Evolutionary conservation across 352 stramenopile genomes (phyloP).

Genomic region (Globisporangium rhizosaccharum): DNA sequence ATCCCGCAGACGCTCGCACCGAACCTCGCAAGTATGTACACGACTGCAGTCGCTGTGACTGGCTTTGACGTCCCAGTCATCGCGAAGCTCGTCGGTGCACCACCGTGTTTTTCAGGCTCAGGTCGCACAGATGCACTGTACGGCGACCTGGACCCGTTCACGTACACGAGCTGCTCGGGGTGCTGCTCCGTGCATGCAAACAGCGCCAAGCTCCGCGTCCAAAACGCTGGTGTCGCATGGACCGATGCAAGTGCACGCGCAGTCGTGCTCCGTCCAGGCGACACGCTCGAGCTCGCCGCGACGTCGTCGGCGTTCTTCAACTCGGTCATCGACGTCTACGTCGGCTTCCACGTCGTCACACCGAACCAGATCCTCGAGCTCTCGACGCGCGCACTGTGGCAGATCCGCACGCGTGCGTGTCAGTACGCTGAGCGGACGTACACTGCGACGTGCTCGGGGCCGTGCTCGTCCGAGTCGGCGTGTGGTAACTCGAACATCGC

Average conservation of each 20-base stretch:
- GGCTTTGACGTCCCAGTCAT: conserved; percentile 57
- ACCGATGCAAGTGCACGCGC: conserved; percentile 26
- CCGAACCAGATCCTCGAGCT: conserved; percentile 67
- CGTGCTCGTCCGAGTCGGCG: conserved; percentile 17
- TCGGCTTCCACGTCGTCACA: conserved; percentile 69
- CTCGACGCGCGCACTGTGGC: conserved; percentile 41
- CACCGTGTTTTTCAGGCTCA: conserved; percentile 45
- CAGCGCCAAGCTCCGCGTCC: conserved; percentile 36
- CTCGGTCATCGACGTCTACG: conserved; percentile 52
- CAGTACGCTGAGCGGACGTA: conserved; percentile 44
- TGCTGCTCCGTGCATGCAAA: conserved; percentile 66
- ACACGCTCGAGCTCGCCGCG: conserved; percentile 43
- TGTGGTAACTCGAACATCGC: conserved; percentile 58
- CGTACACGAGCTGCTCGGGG: conserved; percentile 52
- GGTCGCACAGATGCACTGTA: conserved; percentile 51
- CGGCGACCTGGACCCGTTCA: conserved; percentile 35
- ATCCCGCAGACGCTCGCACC: conserved; percentile 22
- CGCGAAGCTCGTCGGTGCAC: conserved; percentile 62
- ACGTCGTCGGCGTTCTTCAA: conserved; percentile 52
- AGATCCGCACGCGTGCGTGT: conserved; percentile 56
- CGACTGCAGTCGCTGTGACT: conserved; percentile 28
- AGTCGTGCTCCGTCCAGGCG: conserved; percentile 35
- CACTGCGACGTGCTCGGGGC: conserved; percentile 37
- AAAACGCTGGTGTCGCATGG: conserved; percentile 26
- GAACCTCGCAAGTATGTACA: conserved; percentile 30